Conservation (phyloP, 257 asterid genomes). For the Sherardia arvensis region DNA sequence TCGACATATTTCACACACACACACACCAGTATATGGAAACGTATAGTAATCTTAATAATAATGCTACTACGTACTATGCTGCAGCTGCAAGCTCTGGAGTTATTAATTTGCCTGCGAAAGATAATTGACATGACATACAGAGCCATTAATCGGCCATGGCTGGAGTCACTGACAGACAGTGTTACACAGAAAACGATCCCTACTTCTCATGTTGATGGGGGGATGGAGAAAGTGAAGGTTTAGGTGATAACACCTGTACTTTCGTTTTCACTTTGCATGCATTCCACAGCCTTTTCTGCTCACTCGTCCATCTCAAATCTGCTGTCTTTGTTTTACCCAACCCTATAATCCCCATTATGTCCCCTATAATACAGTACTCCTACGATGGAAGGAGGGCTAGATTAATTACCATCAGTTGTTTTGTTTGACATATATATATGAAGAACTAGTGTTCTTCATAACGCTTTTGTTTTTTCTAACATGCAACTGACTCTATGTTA, state of each 20-base stretch:
- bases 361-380: neutral
- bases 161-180: neutral
- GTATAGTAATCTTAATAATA: no score
- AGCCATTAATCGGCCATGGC: neutral
- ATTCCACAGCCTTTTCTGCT: neutral
- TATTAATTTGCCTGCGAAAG: neutral
- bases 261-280: neutral
- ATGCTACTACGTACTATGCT: no score
- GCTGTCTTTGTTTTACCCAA: neutral
- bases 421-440: no score
- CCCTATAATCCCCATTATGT: neutral
- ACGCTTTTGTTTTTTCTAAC: no score
- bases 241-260: neutral
- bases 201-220: neutral
- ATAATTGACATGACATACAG: neutral
- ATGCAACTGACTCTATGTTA: no score
- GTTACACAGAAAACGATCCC: constrained; percentile 6
- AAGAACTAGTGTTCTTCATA: no score
- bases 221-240: neutral
- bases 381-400: no score
- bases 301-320: neutral
- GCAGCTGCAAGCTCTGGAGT: no score
- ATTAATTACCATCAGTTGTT: no score
- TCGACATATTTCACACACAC: no score
- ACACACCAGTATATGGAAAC: no score